These are phyloP conservation scores for Vanrija pseudolonga DNA, from an alignment of 1,284 basidiomycete species.

Conservation along the genomic window DNA sequence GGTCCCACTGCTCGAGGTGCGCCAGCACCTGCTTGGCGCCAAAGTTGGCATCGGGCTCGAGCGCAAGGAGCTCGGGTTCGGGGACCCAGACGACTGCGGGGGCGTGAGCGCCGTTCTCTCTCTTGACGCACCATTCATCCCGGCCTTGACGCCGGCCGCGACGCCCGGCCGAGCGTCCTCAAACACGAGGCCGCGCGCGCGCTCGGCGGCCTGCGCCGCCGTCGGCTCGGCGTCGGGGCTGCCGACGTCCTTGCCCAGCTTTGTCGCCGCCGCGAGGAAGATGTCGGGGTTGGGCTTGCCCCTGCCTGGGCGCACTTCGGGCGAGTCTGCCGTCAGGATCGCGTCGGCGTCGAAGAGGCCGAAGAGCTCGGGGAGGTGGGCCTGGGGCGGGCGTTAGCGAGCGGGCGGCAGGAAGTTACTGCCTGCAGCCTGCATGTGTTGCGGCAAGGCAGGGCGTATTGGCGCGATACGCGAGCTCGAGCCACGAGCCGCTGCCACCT, in stretches of 20 bases:
- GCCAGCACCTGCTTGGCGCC: conserved; percentile 40
- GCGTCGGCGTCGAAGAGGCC: conserved; percentile 37
- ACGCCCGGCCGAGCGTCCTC: conserved; percentile 48
- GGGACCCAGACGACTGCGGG: conserved; percentile 48
- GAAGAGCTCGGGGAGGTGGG: conserved; percentile 48
- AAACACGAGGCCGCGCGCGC: conserved; percentile 45
- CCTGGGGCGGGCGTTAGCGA: conserved; percentile 16
- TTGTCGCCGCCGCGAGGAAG: conserved; percentile 48
- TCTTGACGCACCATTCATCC: conserved; percentile 45
- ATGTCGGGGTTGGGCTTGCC: conserved; percentile 49
- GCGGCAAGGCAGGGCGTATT: no score
- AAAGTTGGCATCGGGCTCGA: conserved; percentile 38
- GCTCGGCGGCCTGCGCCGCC: conserved; percentile 31
- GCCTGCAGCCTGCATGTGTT: no score
- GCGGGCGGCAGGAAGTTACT: neutral
- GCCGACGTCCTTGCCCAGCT: conserved; percentile 45
- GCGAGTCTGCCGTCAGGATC: conserved; percentile 46
- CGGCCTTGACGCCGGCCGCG: conserved; percentile 45
- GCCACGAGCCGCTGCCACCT: no score
- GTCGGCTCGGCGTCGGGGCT: conserved; percentile 28
- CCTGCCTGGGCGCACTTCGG: conserved; percentile 41
- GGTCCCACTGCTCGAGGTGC: conserved; percentile 41
- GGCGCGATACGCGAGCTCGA: no score
- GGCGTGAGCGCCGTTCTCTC: neutral
- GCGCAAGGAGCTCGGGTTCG: conserved; percentile 38